Conservation (phyloP, 352 stramenopile species). For the Phytophthora aleatoria region DNA sequence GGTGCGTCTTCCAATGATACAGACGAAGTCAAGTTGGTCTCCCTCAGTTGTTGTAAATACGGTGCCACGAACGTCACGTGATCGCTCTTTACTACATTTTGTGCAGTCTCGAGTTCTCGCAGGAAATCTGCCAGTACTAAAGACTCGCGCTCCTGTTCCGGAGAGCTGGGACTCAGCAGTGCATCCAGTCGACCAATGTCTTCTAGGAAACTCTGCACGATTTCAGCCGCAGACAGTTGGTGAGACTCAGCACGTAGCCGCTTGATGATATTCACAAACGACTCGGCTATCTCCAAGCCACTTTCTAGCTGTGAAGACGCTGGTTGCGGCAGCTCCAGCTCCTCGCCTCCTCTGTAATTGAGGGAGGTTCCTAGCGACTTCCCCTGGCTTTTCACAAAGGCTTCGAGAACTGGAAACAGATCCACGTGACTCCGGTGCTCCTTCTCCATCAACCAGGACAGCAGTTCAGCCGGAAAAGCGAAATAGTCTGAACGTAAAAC, state of each 20-base stretch:
- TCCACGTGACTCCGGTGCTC: constrained; percentile 52
- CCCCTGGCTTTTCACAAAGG: constrained; percentile 48
- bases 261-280: constrained; percentile 52
- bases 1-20: constrained; percentile 20
- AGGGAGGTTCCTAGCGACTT: constrained; percentile 26
- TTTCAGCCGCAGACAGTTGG: constrained; percentile 49
- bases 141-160: constrained; percentile 57
- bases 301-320: constrained; percentile 23
- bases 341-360: constrained; percentile 10
- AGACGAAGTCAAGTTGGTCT: constrained; percentile 41
- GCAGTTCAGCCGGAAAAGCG: constrained; percentile 51
- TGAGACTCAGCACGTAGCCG: constrained; percentile 54
- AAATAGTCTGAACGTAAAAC: constrained; percentile 72
- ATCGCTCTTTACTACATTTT: constrained; percentile 59
- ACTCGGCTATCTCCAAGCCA: constrained; percentile 32
- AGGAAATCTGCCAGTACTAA: constrained; percentile 73
- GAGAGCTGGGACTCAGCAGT: constrained; percentile 54
- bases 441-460: constrained; percentile 73
- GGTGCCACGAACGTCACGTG: constrained; percentile 74
- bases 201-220: constrained; percentile 71
- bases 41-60: constrained; percentile 69
- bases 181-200: constrained; percentile 47
- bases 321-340: constrained; percentile 8
- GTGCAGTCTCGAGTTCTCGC: constrained; percentile 58
- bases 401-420: constrained; percentile 57